Conservation (phyloP, 257 asterid genomes). For the Ajuga chamaepitys region DNA sequence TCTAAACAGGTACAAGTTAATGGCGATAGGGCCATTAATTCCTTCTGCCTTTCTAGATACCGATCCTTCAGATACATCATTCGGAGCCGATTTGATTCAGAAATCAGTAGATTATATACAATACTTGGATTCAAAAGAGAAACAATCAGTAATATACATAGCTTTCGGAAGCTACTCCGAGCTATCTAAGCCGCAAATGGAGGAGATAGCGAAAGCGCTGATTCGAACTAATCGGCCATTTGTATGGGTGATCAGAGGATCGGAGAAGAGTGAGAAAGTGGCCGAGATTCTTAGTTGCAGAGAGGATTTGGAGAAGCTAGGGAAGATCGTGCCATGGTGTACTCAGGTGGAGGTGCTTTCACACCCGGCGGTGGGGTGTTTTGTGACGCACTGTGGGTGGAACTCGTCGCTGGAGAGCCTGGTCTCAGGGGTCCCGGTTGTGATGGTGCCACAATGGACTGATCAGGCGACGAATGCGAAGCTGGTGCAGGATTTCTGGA, state of each 20-base stretch:
- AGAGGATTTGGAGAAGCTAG: constrained; percentile 22
- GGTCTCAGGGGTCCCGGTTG: constrained; percentile 33
- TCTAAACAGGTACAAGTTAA: constrained; percentile 18
- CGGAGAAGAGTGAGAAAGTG: background rate
- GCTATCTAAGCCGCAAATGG: constrained; percentile 28
- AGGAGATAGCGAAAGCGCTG: constrained; percentile 27
- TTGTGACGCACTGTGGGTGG: constrained; percentile 57
- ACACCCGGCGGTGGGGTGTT: constrained; percentile 30
- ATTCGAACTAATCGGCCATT: constrained; percentile 29
- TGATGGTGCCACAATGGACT: constrained; percentile 40
- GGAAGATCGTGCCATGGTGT: constrained; percentile 41
- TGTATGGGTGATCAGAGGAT: constrained; percentile 34
- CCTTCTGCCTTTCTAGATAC: constrained; percentile 35
- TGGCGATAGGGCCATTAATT: constrained; percentile 42
- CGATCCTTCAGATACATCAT: constrained; percentile 26
- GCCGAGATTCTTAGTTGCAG: background rate
- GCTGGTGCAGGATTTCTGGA: constrained; percentile 41
- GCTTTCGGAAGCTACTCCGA: constrained; percentile 43
- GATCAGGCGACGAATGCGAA: constrained; percentile 49
- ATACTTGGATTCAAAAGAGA: constrained; percentile 22
- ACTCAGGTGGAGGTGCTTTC: constrained; percentile 39
- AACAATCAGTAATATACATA: constrained; percentile 29
- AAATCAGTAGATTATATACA: background rate
- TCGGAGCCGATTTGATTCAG: constrained; percentile 27
- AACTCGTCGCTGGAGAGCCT: constrained; percentile 42